A percentile compares a stretch with the other conserved stretches of the same genome.
Conservation (phyloP, 345 rosid genomes). For the Bruguiera parviflora region DNA sequence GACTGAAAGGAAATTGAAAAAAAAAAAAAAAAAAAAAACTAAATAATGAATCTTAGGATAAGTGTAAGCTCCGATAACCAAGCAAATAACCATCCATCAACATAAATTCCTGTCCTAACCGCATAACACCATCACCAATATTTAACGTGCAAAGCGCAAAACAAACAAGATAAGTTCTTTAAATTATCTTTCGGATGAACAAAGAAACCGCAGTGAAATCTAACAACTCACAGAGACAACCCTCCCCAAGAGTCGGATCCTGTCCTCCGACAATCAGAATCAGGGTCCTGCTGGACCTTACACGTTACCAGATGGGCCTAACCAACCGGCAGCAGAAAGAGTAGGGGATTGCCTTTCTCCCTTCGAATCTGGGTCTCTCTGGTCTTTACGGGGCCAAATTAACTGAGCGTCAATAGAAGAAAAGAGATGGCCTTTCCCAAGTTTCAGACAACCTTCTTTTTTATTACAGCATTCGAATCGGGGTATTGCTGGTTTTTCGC, state of each 20-base stretch:
- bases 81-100: not conserved
- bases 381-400: too few relatives aligned
- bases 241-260: not conserved
- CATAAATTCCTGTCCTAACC: not conserved
- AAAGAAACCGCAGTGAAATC: not conserved
- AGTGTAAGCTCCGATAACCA: not conserved
- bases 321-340: not conserved
- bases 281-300: not conserved
- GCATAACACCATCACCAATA: not conserved
- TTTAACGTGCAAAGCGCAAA: not conserved
- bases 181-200: not conserved
- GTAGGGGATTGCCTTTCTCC: not conserved
- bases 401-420: too few relatives aligned
- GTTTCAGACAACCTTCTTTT: not conserved
- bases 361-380: too few relatives aligned
- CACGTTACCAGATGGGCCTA: not conserved
- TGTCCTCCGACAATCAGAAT: not conserved
- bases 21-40: not conserved
- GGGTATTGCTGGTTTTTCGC: not conserved
- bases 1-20: not conserved
- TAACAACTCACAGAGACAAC: conserved; percentile 1
- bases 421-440: not conserved
- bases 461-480: not conserved
- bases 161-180: not conserved
- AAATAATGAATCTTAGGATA: not conserved